phyloP scores from a whole-genome alignment of 2,329 filamentous ascomycete species.

The Cryphonectria naterciae region DNA sequence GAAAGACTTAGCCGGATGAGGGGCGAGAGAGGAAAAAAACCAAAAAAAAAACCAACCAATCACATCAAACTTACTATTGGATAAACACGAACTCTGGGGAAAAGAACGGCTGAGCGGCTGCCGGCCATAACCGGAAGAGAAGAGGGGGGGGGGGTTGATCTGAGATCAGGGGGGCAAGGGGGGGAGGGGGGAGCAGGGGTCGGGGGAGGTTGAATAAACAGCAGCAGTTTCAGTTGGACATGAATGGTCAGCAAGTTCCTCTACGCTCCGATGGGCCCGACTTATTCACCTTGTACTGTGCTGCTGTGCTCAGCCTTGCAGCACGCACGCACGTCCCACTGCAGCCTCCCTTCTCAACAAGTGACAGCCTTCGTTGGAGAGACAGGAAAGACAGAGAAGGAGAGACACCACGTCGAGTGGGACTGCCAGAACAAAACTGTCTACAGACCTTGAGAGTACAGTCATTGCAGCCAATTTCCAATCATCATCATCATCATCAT shows the following conservation, averaged over 20 bases:
- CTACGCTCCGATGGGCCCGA: conserved; percentile 27
- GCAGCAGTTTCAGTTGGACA: background rate
- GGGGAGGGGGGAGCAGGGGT: conserved; percentile 9
- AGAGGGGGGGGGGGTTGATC: too few relatives aligned
- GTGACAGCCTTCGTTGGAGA: background rate
- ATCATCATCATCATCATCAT: too few relatives aligned
- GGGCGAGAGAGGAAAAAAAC: conserved; percentile 18
- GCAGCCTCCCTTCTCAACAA: background rate
- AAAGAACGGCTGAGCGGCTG: background rate
- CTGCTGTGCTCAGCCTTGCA: conserved; percentile 5
- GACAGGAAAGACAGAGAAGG: background rate
- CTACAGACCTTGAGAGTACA: too few relatives aligned
- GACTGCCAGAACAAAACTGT: too few relatives aligned
- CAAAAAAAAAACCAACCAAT: too few relatives aligned
- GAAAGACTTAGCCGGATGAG: conserved; percentile 21
- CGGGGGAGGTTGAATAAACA: conserved; percentile 5
- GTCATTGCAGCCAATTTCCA: too few relatives aligned
- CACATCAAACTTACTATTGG: background rate
- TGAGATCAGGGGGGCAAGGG: too few relatives aligned
- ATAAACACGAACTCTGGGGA: background rate
- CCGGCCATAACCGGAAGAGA: background rate
- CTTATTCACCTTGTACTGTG: background rate
- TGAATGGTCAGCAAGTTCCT: conserved; percentile 9
- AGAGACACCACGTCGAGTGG: background rate
- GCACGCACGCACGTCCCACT: background rate